Conservation (phyloP, 768 basidiomycete species). For the Trametes sanguinea region DNA sequence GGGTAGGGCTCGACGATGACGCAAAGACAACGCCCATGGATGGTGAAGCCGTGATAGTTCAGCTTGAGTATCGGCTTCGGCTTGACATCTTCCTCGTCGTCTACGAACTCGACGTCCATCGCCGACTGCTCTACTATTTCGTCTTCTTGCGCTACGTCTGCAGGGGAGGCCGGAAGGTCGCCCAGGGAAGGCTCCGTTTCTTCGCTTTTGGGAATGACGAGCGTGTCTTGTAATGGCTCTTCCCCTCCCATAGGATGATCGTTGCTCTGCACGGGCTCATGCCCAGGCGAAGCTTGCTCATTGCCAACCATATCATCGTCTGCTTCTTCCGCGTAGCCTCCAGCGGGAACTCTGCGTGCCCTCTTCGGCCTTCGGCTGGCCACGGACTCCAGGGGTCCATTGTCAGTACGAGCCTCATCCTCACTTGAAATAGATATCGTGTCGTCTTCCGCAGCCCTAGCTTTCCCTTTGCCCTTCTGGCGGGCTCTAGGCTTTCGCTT, state of each 20-base stretch:
- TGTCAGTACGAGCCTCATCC: background rate
- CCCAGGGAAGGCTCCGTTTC: conserved; percentile 23
- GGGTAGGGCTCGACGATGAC: conserved; percentile 86
- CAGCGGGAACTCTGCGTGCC: conserved; percentile 30
- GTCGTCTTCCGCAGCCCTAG: conserved; percentile 22
- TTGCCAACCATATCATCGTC: conserved; percentile 20
- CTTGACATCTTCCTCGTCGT: conserved; percentile 64
- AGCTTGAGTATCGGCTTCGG: conserved; percentile 74
- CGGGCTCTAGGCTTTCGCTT: conserved; percentile 38
- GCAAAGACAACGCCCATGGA: conserved; percentile 74
- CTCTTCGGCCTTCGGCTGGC: conserved; percentile 37
- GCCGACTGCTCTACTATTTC: background rate
- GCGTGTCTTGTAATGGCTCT: background rate
- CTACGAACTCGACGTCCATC: conserved; percentile 35
- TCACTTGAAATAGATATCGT: conserved; percentile 21
- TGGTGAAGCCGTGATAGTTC: conserved; percentile 68
- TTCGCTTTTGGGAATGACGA: conserved; percentile 19
- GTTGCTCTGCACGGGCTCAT: background rate
- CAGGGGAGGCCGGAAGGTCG: background rate
- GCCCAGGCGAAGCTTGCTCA: background rate
- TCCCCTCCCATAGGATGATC: conserved; percentile 4
- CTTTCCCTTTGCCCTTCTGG: conserved; percentile 26
- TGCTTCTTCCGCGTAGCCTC: conserved; percentile 31
- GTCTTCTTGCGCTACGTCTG: background rate
- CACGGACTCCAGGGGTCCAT: background rate